Evolutionary conservation across 305 asterid species (phyloP), one percentile per base, ranked within the genome.

Genomic region (Coffea humblotiana): DNA sequence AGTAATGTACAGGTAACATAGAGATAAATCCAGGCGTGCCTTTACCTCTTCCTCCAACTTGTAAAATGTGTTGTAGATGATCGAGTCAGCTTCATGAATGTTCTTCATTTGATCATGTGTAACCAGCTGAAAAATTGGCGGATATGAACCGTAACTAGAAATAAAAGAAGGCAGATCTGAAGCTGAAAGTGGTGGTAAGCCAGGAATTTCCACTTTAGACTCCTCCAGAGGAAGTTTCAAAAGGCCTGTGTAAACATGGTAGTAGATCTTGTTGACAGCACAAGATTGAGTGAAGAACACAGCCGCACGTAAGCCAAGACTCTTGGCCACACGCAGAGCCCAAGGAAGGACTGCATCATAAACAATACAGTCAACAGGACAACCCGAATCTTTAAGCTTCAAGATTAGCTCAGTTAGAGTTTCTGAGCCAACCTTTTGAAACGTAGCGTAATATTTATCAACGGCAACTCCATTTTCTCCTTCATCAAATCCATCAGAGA

Each of bases 211-310:
- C 19, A 66, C 23, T 71, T 77, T 71, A 35, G 63, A 65, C 10
- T 18, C 78, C 58, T 68, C 37, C 8, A 66, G 71, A 54, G 64
- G 68, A 27, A 77, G 48, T 56, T 77, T 75, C 35, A 83, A 1
- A 12, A 67, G 60, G 80, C 85, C 85, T 82, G 43, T 37, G 43
- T 37, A 37, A 37, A 37, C 43, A 37, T 37, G 43, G 6, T 37
- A 37, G 43, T 37, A 88, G 4, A 90, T 82, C 0, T 72, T 81
- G 2, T 74, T 78, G 67, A 90, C 91, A n/a, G 86, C 86, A 87
- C 89, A 86, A 19, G 89, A 79, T 84, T 87, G 90, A 0, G 92
- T 88, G 83, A 87, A 88, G 14, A 90, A 88, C 0, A 86, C 91
- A 35, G 90, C 94, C 63, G 66, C 83, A 0, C 6, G 3, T 0